Conservation (phyloP, 495 filamentous ascomycete species). For the Parathielavia appendiculata region DNA sequence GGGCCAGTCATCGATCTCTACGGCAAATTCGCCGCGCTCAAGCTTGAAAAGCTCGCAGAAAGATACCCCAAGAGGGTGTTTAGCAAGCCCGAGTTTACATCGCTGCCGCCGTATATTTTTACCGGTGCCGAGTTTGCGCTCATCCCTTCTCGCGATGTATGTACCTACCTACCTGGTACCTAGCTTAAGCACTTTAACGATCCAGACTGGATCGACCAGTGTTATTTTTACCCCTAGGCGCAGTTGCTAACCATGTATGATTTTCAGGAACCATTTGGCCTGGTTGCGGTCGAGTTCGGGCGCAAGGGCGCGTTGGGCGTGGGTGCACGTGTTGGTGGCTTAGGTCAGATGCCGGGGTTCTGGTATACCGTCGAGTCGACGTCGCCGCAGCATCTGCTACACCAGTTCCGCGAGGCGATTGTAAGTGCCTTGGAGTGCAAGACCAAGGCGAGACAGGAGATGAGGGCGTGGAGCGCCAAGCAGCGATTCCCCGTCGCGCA, state of each 20-base stretch:
- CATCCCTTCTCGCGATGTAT: conserved; percentile 75
- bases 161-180: too few relatives aligned
- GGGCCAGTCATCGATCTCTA: conserved; percentile 75
- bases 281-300: conserved; percentile 79
- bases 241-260: too few relatives aligned
- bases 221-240: too few relatives aligned
- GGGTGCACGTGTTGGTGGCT: conserved; percentile 61
- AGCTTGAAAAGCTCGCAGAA: conserved; percentile 66
- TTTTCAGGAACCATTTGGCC: conserved; percentile 76
- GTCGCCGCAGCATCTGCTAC: conserved; percentile 62
- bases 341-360: conserved; percentile 78
- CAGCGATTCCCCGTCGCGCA: conserved; percentile 72
- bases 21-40: conserved; percentile 70
- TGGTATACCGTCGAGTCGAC: conserved; percentile 68
- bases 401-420: conserved; percentile 68
- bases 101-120: conserved; percentile 69
- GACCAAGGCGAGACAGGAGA: conserved; percentile 49
- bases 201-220: too few relatives aligned
- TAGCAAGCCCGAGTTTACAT: conserved; percentile 72
- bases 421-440: conserved; percentile 60
- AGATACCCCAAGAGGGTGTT: conserved; percentile 69
- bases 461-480: conserved; percentile 68
- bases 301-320: conserved; percentile 73
- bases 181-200: too few relatives aligned
- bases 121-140: conserved; percentile 74